Evolutionary conservation across 2,329 filamentous ascomycete species (phyloP).

Genomic region (Penicillium sp.): DNA sequence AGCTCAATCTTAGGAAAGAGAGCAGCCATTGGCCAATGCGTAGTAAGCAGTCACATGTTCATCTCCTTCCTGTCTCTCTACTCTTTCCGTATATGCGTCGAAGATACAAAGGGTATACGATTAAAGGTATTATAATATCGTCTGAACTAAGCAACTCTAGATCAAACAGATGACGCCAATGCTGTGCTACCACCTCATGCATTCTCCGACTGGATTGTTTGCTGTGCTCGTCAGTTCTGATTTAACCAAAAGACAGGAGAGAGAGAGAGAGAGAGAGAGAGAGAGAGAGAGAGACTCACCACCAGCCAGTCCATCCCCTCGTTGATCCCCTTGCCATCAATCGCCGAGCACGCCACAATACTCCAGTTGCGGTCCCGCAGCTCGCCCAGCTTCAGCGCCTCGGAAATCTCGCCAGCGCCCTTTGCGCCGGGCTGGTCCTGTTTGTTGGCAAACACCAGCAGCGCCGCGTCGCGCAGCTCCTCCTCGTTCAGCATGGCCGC

Average conservation of each 20-base stretch:
- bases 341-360: slow-evolving; percentile 94
- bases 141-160: neutral
- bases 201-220: slow-evolving; percentile 44
- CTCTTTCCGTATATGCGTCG: too few relatives aligned
- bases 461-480: slow-evolving; percentile 84
- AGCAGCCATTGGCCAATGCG: too few relatives aligned
- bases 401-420: slow-evolving; percentile 93
- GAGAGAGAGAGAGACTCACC: slow-evolving; percentile 57
- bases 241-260: neutral
- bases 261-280: neutral
- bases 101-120: too few relatives aligned
- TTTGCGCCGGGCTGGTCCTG: slow-evolving; percentile 97
- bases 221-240: slow-evolving; percentile 21
- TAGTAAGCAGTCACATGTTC: too few relatives aligned
- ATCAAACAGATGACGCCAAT: slow-evolving; percentile 9
- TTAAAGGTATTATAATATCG: too few relatives aligned
- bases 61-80: too few relatives aligned
- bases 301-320: slow-evolving; percentile 99
- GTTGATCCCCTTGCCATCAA: slow-evolving; percentile 88
- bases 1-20: too few relatives aligned
- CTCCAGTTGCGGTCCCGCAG: slow-evolving; percentile 97
- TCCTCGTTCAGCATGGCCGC: slow-evolving; percentile 96
- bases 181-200: slow-evolving; percentile 30
- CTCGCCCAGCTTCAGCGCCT: slow-evolving; percentile 84
- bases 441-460: slow-evolving; percentile 98